Base-by-base conservation (phyloP, 371 early-diverging fungal species). In the Mortierella sp. region DNA sequence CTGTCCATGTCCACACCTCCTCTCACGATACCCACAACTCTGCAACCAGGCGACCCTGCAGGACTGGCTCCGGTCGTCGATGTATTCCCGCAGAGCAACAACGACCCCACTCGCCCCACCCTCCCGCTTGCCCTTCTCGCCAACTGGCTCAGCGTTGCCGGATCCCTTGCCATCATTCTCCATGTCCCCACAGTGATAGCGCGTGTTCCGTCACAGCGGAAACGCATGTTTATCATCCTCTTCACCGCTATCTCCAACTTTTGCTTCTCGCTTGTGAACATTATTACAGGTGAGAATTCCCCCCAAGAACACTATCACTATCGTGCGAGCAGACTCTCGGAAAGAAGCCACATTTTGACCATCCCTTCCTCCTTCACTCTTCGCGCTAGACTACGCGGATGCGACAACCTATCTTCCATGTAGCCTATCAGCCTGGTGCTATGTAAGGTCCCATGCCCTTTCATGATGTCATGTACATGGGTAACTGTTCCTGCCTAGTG, bases 361-460 rank as follows among this genome's bases (percentile, higher is more conserved):
- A n/a, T n/a, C n/a, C n/a, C n/a, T n/a, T n/a, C n/a, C n/a, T n/a
- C 13, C 40, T 17, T 28, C 48, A 16, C n/a, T 19, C 19, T 19
- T 43, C 44, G 16, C 5, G 14, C 31, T 57, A 65, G 76, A 76
- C 17, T 31, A 55, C 25, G 54, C 65, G 2, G 4, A 34, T 2
- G 54, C 66, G 24, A 31, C 45, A 1, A 13, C 58, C 17, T n/a
- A 12, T 29, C 27, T 44, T 1, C 40, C 29, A 16, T 76, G 76
- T 34, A 60, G 45, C 5, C 7, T 76, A 21, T 68, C 69, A 2
- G 76, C 69, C 22, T 76, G 76, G 76, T 76, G 69, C 55, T 76
- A 76, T 61, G 76, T 76, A 69, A 61, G 69, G 16, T 12, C 5
- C 44, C 44, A 5, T 4, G 19, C 44, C 16, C 14, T 28, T 24